Base-by-base conservation (phyloP, 345 rosid genomes). In the Citrus maxima region DNA sequence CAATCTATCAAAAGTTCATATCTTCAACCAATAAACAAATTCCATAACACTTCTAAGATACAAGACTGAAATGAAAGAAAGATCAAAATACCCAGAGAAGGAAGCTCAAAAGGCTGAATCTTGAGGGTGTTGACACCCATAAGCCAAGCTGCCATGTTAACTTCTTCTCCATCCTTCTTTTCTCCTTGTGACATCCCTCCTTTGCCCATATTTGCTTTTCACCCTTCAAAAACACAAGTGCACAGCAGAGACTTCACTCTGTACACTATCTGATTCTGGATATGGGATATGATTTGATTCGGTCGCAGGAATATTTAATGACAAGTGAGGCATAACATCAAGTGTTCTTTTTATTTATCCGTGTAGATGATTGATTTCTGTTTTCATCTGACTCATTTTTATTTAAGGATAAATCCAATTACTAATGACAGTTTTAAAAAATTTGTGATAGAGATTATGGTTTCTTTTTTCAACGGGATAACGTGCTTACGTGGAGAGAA, bases 71-170 rank as follows among this genome's bases (percentile, higher is more conserved):
- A 42, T 49, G 24, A 42, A 14, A 54, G 14, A 7, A 21, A 6
- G 5, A 9, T 49, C 62, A 54, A 38, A 62, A 18, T 82, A 95
- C 98, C 96, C 38, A 92, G 87, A 55, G 92, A 54, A 81, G 98
- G 95, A 58, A 92, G 97, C 73, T 70, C 74, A 84, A 88, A 92
- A 77, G 89, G 98, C 80, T 89, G 94, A 84, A 95, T 93, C 88
- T 90, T 92, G 85, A 95, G 93, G 73, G 89, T 90, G 84, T 95
- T 91, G 83, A 90, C 56, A 72, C 88, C 87, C 77, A 91, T 85
- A 59, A 92, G 90, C 97, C 97, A 95, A 81, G 94, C 98, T 74
- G 93, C 98, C 95, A 91, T 84, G 87, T 93, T 95, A 80, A 87
- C 92, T 82, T 85, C 93, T 75, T 81, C 88, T 63, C 67, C 89